Evolutionary conservation across 2,329 filamentous ascomycete species (phyloP), one percentile per base, ranked within the genome.

Genomic region (Xylariaceae sp.): DNA sequence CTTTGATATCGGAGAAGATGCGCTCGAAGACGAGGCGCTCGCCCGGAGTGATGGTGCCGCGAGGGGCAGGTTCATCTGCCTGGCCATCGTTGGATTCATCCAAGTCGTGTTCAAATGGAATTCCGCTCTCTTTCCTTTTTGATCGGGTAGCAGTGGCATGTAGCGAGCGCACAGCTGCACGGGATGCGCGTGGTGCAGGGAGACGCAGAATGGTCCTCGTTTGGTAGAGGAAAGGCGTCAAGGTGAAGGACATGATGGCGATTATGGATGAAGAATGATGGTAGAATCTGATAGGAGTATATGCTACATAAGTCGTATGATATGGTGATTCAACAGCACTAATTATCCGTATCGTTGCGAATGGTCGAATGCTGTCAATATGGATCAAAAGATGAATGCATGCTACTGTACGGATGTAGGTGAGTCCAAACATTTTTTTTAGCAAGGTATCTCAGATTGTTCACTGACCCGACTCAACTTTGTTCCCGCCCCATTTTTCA

Each of bases 221-320:
- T 56, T 87, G 84, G 62, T 89, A 90, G 6, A 90, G 74, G 49
- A 90, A 90, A 0, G 85, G 83, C 5, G 83, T 68, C 12, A 82
- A 66, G 6, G 79, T 76, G 2, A 72, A 69, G 12, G 73, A 65
- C 73, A 80, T 80, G 18, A 22, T 51, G 41, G 19, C 22, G 18
- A 12, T n/a, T n/a, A n/a, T 12, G 15, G 14, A 15, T 3, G 31
- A 22, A 33, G 18, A 17, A 36, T 2, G 4, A 27, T 7, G 22
- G 22, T 27, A 27, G 22, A 27, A 27, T 7, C 22, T n/a, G 7
- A 27, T 6, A 27, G 22, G 5, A 14, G 41, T 44, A 15, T 30
- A 44, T 31, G 14, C 39, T 12, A 17, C 6, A 17, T 11, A 12
- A 27, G 4, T 27, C 4, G 7, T 27, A 27, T 27, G 22, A 27